phyloP scores from a whole-genome alignment of 2,329 filamentous ascomycete genomes.

The Trichophyton mentagrophytes region DNA sequence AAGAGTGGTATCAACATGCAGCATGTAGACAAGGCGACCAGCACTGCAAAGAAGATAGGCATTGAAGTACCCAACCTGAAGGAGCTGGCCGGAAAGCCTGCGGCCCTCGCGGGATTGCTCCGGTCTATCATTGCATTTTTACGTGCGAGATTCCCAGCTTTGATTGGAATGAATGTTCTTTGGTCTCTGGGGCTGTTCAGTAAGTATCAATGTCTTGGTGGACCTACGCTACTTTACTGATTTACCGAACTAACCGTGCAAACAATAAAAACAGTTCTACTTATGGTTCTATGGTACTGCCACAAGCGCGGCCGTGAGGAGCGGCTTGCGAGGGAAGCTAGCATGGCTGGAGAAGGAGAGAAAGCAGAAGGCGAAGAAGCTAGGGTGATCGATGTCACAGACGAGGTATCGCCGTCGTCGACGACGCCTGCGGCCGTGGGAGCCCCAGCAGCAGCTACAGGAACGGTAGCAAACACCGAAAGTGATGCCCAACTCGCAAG shows the following conservation, averaged over 20 bases:
- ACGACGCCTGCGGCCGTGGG: background rate
- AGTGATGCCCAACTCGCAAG: conserved; percentile 1
- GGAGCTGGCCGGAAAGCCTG: conserved; percentile 70
- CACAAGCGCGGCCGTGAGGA: conserved; percentile 86
- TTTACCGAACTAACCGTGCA: background rate
- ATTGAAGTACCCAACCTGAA: conserved; percentile 60
- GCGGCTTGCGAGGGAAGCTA: conserved; percentile 51
- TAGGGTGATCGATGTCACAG: background rate
- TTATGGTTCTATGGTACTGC: conserved; percentile 97
- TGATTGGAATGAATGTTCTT: conserved; percentile 81
- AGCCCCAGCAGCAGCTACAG: background rate
- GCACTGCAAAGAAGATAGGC: conserved; percentile 52
- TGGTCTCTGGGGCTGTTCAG: conserved; percentile 80
- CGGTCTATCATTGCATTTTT: conserved; percentile 84
- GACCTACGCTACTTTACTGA: background rate
- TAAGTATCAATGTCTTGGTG: conserved; percentile 37
- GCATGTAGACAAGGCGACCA: conserved; percentile 39
- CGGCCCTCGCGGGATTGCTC: conserved; percentile 71
- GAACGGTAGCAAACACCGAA: background rate
- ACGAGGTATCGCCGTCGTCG: background rate
- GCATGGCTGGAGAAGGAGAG: background rate
- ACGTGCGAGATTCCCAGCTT: conserved; percentile 75
- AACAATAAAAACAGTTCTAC: conserved; percentile 47
- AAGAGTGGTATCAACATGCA: conserved; percentile 48
- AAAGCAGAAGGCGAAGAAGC: background rate